These are phyloP conservation scores for Ceratonia siliqua DNA, from an alignment of 306 rosid species.

Conservation along the genomic window DNA sequence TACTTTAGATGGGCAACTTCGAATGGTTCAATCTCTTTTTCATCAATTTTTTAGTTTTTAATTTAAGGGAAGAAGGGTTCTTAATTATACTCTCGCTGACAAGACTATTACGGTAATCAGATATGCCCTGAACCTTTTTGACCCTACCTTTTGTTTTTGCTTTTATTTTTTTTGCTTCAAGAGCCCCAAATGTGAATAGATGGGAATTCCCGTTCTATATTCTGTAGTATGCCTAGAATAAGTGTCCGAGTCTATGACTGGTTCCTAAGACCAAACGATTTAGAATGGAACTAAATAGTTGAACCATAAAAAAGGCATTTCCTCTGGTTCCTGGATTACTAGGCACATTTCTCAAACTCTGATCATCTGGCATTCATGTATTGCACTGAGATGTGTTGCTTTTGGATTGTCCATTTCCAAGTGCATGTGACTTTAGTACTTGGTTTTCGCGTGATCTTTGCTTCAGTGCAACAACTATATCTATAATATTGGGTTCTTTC, in stretches of 20 bases:
- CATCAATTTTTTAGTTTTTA: no score
- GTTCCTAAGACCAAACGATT: background rate
- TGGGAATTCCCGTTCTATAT: no score
- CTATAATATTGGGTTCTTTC: background rate
- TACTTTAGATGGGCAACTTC: no score
- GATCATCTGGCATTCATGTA: background rate
- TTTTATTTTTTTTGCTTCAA: no score
- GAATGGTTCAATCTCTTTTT: no score
- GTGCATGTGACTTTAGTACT: background rate
- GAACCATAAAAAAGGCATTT: background rate
- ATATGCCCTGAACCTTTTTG: no score
- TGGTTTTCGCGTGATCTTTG: constrained; percentile 10
- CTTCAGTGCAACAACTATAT: background rate
- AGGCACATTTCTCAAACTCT: background rate
- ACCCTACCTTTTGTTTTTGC: no score
- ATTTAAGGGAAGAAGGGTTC: no score
- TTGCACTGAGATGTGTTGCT: background rate
- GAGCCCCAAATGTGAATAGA: no score
- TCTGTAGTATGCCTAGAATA: background rate
- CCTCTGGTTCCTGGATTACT: background rate
- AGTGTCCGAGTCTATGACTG: background rate
- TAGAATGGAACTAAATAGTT: background rate
- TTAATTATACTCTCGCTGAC: no score
- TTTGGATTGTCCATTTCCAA: constrained; percentile 14
- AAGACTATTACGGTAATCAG: no score